Evolutionary conservation across 441 rosid genomes (phyloP), one percentile per base, ranked within the genome.

Genomic region (Oxalis stricta): DNA sequence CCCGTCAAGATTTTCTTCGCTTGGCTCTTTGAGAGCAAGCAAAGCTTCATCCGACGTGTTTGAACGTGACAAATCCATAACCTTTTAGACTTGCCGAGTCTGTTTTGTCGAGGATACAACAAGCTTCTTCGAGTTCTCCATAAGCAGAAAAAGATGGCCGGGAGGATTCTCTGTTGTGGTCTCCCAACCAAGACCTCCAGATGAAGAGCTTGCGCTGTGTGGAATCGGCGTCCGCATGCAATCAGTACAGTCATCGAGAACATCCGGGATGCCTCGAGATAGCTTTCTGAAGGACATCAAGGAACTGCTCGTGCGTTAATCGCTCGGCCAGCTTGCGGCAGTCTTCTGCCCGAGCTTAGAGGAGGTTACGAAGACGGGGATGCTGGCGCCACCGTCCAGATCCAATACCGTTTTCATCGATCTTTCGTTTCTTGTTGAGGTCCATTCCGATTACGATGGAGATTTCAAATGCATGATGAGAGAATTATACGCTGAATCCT

Each of bases 1-100:
- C 3, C 94, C 88, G 36, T 82, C 97, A 11, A 89, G n/a, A n/a
- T n/a, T 85, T 63, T 80, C 82, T 81, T 89, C 82, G 38, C 92
- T 82, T 0, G 97, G 97, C 50, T 89, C 96, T 46, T 79, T 73
- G 8, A 89, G 47, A 7, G 94, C 92, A 18, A 80, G 64, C 9
- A 80, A 23, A 16, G 97, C 92, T 22, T 94, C 88, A 34, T 84
- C 94, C 2, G n/a, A 82, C 86, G 17, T 85, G 94, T 38, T 63
- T 73, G 41, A 82, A 89, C 0, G 86, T 79, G 10, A 85, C 79
- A 21, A 89, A 89, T 0, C 96, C 97, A 32, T 85, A 85, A 0
- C 97, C 97, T 53, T 85, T 89, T n/a, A 1, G 88, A 79, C 41
- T 89, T 89, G 0, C 82, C 79, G 0, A n/a, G 97, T 84, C 4